phyloP scores from a whole-genome alignment of 1,284 basidiomycete species.

The Gomphus sp. region DNA sequence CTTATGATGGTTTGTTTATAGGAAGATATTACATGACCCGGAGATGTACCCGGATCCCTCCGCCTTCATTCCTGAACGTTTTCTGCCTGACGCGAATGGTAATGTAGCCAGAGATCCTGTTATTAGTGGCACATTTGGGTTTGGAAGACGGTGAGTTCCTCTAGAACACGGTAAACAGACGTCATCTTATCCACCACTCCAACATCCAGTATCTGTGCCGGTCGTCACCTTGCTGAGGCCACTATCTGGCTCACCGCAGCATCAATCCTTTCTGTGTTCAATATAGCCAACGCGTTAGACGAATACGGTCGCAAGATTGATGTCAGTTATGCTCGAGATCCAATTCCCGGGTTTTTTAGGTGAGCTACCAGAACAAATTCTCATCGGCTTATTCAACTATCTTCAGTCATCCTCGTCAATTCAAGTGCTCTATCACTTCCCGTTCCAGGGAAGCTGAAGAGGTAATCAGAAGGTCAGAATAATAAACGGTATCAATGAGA shows the following conservation, averaged over 20 bases:
- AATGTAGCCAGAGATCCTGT: background rate
- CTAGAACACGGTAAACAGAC: background rate
- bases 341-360: background rate
- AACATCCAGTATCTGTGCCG: conserved; percentile 25
- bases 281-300: conserved; percentile 24
- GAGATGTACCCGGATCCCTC: background rate
- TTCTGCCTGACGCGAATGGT: background rate
- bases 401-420: background rate
- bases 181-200: background rate
- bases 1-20: background rate
- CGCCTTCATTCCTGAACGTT: conserved; percentile 9
- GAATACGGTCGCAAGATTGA: conserved; percentile 23
- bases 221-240: conserved; percentile 27
- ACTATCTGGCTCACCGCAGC: conserved; percentile 31
- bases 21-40: background rate
- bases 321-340: background rate
- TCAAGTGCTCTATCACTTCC: background rate
- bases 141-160: background rate
- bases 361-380: background rate
- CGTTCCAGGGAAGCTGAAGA: background rate
- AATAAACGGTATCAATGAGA: too few species aligned
- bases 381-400: background rate
- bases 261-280: conserved; percentile 27
- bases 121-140: background rate
- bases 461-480: background rate